A percentile compares a stretch with the other conserved stretches of the same genome.
Conservation (phyloP, 2,329 filamentous ascomycete genomes). For the Hymenoscyphus infarciens region DNA sequence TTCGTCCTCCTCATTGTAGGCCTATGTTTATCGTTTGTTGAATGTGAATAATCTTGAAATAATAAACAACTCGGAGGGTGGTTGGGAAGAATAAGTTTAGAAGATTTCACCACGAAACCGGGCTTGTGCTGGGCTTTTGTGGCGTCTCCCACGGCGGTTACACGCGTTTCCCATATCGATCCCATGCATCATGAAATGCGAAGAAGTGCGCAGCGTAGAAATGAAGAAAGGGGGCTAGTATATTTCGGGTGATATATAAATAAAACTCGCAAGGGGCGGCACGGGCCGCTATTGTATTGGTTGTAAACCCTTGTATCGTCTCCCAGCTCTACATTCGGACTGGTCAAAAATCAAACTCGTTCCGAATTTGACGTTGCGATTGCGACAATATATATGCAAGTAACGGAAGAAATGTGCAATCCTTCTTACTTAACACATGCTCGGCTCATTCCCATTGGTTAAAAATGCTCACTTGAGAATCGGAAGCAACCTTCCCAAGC, state of each 20-base stretch:
- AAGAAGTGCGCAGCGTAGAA: background rate
- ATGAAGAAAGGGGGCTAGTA: background rate
- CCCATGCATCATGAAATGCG: background rate
- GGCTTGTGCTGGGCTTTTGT: background rate
- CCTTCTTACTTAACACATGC: too few relatives aligned
- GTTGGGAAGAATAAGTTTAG: background rate
- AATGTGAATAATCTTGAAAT: background rate
- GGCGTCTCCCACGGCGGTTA: background rate
- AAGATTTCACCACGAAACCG: background rate
- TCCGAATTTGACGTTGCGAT: too few relatives aligned
- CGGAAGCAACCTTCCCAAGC: too few relatives aligned
- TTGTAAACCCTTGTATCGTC: background rate
- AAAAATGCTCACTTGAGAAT: too few relatives aligned
- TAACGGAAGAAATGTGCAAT: too few relatives aligned
- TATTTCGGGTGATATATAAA: background rate
- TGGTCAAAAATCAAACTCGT: too few relatives aligned
- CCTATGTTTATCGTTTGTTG: background rate
- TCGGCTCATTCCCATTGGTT: too few relatives aligned
- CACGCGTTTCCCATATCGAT: background rate
- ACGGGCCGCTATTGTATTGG: background rate
- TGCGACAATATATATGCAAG: too few relatives aligned
- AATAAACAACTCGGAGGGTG: background rate
- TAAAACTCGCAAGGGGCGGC: background rate
- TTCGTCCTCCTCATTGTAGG: background rate
- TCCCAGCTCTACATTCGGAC: too few relatives aligned